Conservation (phyloP, 208 protist genomes). For the Borovskyia barvae region DNA sequence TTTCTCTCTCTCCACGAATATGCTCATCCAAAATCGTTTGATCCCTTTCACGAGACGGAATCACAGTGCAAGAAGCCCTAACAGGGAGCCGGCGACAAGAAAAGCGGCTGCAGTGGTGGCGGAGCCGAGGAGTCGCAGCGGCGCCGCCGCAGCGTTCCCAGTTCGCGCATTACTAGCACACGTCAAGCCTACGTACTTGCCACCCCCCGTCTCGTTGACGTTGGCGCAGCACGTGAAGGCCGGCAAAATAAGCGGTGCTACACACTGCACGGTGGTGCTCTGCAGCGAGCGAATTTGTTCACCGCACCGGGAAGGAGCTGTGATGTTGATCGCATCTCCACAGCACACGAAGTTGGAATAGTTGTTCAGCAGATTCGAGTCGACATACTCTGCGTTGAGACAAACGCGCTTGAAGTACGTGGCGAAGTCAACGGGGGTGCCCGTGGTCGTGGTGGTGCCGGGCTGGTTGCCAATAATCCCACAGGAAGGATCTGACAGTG, state of each 20-base stretch:
- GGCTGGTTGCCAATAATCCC: too few relatives aligned
- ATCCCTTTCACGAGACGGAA: too few relatives aligned
- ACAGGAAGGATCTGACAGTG: too few relatives aligned
- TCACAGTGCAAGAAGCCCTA: too few relatives aligned
- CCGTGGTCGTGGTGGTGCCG: too few relatives aligned
- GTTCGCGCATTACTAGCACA: too few relatives aligned
- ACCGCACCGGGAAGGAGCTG: not conserved
- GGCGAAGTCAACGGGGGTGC: not conserved
- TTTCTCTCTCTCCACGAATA: not conserved
- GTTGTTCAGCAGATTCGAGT: not conserved
- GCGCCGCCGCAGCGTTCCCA: too few relatives aligned
- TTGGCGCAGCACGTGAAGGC: not conserved
- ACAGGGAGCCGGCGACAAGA: too few relatives aligned
- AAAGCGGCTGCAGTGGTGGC: too few relatives aligned
- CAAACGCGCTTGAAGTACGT: not conserved
- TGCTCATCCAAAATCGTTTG: too few relatives aligned
- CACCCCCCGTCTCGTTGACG: not conserved
- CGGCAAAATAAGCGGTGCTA: not conserved
- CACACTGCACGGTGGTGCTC: not conserved
- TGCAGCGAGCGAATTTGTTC: not conserved
- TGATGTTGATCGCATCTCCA: not conserved
- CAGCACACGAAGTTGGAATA: not conserved
- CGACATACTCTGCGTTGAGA: not conserved
- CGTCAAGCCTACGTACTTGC: not conserved
- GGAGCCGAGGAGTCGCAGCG: too few relatives aligned